Percentiles rank a stretch among this genome's conserved stretches.
Conservation (phyloP, 2,329 filamentous ascomycete genomes). For the Harringtonia lauricola region DNA sequence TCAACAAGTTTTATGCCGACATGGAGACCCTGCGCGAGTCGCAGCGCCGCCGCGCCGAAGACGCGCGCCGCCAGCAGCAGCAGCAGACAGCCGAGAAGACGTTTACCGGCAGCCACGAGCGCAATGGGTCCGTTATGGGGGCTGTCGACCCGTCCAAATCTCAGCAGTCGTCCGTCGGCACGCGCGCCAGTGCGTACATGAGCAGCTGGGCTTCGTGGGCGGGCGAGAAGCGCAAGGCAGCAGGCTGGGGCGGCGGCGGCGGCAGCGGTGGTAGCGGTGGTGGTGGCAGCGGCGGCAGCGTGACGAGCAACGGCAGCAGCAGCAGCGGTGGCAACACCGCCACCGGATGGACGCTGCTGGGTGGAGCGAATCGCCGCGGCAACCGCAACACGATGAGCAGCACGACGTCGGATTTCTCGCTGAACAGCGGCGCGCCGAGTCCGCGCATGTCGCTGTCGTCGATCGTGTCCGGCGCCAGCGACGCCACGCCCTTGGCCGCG, state of each 20-base stretch:
- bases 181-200: conserved; percentile 52
- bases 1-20: conserved; percentile 83
- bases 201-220: conserved; percentile 61
- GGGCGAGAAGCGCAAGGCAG: conserved; percentile 62
- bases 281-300: too few species aligned
- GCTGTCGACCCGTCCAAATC: conserved; percentile 28
- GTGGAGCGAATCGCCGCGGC: conserved; percentile 5
- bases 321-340: neutral
- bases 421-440: conserved; percentile 3
- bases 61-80: conserved; percentile 25
- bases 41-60: conserved; percentile 52
- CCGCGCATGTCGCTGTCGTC: conserved; percentile 12
- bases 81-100: conserved; percentile 1
- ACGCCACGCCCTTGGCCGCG: neutral
- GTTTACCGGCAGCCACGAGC: neutral
- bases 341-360: conserved; percentile 2
- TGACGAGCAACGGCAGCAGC: conserved; percentile 1
- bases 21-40: conserved; percentile 72
- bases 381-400: conserved; percentile 15
- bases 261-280: too few species aligned
- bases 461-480: conserved; percentile 7
- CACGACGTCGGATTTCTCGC: conserved; percentile 11
- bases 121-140: neutral
- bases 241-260: conserved; percentile 23
- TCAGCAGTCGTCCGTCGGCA: conserved; percentile 37